Base-by-base conservation (phyloP, 352 stramenopile genomes). In the Phytopythium cucurbitacearum region DNA sequence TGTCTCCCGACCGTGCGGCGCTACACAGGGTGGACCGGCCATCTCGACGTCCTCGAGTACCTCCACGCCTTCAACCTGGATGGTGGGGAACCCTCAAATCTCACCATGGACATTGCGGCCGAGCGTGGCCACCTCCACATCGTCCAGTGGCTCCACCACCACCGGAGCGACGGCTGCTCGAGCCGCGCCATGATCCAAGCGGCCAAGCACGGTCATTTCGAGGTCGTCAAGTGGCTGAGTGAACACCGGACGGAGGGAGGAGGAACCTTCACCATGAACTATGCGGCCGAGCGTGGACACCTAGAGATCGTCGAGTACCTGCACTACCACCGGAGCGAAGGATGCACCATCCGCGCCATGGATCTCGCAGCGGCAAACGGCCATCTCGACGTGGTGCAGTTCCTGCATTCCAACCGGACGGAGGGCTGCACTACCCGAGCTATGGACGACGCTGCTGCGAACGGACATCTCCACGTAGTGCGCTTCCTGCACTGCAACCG, bases 341-440 rank as follows among this genome's bases (percentile, higher is more conserved):
- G 46, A 12, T 71, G 62, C 45, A 71, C 66, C 7, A 16, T 44
- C 10, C 58, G 64, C 47, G 67, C 67, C 33, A 76, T 76, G 60
- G 59, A 73, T 13, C 43, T 46, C 34, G 63, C 67, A 15, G 56
- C 67, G 32, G 47, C 46, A 44, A 60, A 65, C 42, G 67, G 67
- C 0, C 50, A 72, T 28, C 40, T 70, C 16, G 48, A 60, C 4
- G 52, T 72, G 6, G 63, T 73, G 34, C 40, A 47, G 40, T 73
- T 64, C 57, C 28, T 76, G 15, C 60, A 73, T 40, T 28, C 58
- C 36, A 62, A 69, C 49, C 60, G 64, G 12, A 40, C 51, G 13
- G 67, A 70, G 63, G 63, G 61, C 11, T 68, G 60, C 43, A 70
- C 49, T 3, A 59, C 64, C 11, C 53, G 67, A 4, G 67, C 67